These are phyloP conservation scores for Metschnikowia borealis DNA, from an alignment of 805 yeast species.

Conservation along the genomic window DNA sequence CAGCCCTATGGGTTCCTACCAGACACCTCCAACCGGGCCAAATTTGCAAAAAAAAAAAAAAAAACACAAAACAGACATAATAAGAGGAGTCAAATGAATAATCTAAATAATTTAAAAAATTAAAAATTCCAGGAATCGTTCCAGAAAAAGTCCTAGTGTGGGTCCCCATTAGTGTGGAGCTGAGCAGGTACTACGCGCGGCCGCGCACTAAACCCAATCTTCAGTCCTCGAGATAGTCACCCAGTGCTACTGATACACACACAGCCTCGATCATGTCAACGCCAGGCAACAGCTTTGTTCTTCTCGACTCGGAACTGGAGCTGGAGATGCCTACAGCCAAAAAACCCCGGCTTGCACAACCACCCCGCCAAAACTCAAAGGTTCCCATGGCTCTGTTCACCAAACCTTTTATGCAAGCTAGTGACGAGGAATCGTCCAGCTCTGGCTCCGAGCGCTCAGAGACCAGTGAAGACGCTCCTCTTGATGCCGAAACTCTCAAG, in stretches of 20 bases:
- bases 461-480: not conserved
- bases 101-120: no score
- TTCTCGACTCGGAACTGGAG: constrained; percentile 18
- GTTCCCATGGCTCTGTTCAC: constrained; percentile 10
- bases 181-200: not conserved
- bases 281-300: constrained; percentile 9
- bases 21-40: no score
- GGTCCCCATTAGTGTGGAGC: not conserved
- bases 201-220: not conserved
- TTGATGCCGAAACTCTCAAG: no score
- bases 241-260: not conserved
- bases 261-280: not conserved
- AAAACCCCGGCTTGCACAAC: constrained; percentile 5
- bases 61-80: no score
- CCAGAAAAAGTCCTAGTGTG: not conserved
- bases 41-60: no score
- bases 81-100: no score
- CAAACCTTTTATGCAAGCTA: constrained; percentile 17
- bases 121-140: no score
- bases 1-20: no score
- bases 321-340: constrained; percentile 9
- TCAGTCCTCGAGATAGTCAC: not conserved
- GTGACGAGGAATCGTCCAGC: constrained; percentile 6
- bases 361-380: not conserved
- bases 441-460: not conserved